Percentiles rank a stretch among this genome's conserved stretches.
These are phyloP conservation scores for Cetradonia linearis DNA, from an alignment of 495 filamentous ascomycete species.

Conservation along the genomic window DNA sequence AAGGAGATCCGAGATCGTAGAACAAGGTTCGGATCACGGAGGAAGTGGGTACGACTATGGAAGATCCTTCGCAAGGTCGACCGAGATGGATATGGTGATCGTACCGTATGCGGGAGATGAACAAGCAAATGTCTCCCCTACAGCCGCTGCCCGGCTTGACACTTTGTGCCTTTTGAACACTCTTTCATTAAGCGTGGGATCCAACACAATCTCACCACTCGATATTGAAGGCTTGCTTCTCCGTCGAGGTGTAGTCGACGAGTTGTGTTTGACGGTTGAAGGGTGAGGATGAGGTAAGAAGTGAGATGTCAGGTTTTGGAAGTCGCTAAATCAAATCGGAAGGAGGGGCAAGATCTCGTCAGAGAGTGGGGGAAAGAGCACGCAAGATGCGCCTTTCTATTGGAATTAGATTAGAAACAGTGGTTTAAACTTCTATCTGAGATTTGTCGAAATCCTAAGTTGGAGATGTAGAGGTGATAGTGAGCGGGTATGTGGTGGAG, in stretches of 20 bases:
- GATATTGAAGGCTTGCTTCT: conserved; percentile 3
- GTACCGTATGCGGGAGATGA: conserved; percentile 84
- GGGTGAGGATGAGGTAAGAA: conserved; percentile 11
- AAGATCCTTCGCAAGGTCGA: conserved; percentile 14
- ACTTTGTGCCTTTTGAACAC: conserved; percentile 10
- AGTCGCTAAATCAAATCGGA: conserved; percentile 30
- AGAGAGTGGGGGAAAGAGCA: conserved; percentile 25
- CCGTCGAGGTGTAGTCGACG: conserved; percentile 10
- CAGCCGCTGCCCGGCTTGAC: conserved; percentile 29
- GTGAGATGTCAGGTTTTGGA: conserved; percentile 17
- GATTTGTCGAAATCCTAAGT: neutral
- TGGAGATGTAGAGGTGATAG: conserved; percentile 9
- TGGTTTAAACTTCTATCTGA: conserved; percentile 21
- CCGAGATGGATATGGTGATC: conserved; percentile 26
- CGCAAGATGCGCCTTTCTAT: conserved; percentile 19
- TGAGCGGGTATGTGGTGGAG: conserved; percentile 7
- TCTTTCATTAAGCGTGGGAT: conserved; percentile 10
- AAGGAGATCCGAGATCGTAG: conserved; percentile 7
- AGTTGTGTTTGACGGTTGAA: conserved; percentile 7
- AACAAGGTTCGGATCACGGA: conserved; percentile 15
- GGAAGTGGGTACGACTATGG: conserved; percentile 15
- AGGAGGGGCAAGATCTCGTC: conserved; percentile 21
- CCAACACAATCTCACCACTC: neutral
- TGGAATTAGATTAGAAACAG: conserved; percentile 25
- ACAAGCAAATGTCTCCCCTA: conserved; percentile 99